Evolutionary conservation across 352 stramenopile species (phyloP).

Genomic region (Pythium scleroteichum): DNA sequence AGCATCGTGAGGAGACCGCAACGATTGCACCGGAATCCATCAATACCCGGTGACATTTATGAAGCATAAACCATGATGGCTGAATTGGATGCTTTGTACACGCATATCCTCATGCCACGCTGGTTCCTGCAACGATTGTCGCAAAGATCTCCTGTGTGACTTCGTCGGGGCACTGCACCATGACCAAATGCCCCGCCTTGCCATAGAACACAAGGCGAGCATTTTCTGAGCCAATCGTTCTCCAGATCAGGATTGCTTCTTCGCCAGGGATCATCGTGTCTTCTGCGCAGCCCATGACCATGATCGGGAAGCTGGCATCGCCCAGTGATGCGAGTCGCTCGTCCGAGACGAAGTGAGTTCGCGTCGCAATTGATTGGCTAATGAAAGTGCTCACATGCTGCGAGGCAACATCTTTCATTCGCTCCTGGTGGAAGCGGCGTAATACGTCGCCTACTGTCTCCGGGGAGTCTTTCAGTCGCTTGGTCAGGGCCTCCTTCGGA

Average conservation of each 20-base stretch:
- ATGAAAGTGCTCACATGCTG: neutral
- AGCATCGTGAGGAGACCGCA: too few species aligned
- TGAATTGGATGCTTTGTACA: too few species aligned
- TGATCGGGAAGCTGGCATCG: neutral
- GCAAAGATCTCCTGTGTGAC: neutral
- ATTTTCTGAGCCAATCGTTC: neutral
- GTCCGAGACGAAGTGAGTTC: constrained; percentile 6
- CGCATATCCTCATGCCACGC: too few species aligned
- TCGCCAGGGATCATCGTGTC: neutral
- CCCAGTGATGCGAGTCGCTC: neutral
- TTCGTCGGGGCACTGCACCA: constrained; percentile 5
- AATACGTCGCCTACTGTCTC: constrained; percentile 1
- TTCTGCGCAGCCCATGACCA: neutral
- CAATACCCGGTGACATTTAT: too few species aligned
- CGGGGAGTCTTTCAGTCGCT: neutral
- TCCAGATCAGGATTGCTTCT: neutral
- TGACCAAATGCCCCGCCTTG: neutral
- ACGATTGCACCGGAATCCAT: too few species aligned
- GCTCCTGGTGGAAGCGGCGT: neutral
- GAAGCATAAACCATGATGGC: too few species aligned
- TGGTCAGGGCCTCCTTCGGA: neutral
- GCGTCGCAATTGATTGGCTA: neutral
- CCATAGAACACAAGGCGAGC: constrained; percentile 1
- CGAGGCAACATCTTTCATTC: neutral
- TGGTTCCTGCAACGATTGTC: too few species aligned